These are phyloP conservation scores for Fraxinus sp. DNA, from an alignment of 305 asterid genomes.

Conservation along the genomic window DNA sequence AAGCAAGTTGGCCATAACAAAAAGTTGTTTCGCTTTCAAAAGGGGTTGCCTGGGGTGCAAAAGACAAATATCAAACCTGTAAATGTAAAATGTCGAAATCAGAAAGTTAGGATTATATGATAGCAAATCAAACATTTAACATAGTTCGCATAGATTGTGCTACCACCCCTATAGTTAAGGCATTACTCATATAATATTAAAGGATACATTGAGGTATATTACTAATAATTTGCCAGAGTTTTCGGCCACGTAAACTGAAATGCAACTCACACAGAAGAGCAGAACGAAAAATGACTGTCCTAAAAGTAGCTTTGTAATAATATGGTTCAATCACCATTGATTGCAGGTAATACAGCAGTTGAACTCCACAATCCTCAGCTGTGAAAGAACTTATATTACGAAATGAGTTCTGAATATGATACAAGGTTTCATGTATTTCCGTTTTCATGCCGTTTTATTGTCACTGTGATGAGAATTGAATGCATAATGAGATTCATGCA, in stretches of 20 bases:
- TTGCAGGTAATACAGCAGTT: not conserved
- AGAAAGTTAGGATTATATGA: conserved; percentile 24
- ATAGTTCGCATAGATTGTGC: not conserved
- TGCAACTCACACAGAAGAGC: not conserved
- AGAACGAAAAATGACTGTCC: not conserved
- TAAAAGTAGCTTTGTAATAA: not conserved
- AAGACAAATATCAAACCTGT: conserved; percentile 59
- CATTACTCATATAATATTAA: conserved; percentile 6
- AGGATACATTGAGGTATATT: not conserved
- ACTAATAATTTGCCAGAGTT: not conserved
- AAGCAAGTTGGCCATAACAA: conserved; percentile 78
- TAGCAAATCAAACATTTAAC: conserved; percentile 10
- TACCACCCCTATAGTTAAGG: conserved; percentile 3
- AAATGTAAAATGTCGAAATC: conserved; percentile 30
- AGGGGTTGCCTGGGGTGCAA: conserved; percentile 82
- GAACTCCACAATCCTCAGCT: not conserved
- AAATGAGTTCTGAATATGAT: not conserved
- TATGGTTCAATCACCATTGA: not conserved
- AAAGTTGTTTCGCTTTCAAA: conserved; percentile 84
- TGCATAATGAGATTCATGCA: not conserved
- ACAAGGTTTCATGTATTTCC: not conserved
- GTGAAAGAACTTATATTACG: not conserved
- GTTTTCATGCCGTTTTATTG: not conserved
- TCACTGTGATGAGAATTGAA: not conserved
- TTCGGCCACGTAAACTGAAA: not conserved